Evolutionary conservation across 495 filamentous ascomycete genomes (phyloP), one percentile per base, ranked within the genome.

Genomic region (Daldinia decipiens): DNA sequence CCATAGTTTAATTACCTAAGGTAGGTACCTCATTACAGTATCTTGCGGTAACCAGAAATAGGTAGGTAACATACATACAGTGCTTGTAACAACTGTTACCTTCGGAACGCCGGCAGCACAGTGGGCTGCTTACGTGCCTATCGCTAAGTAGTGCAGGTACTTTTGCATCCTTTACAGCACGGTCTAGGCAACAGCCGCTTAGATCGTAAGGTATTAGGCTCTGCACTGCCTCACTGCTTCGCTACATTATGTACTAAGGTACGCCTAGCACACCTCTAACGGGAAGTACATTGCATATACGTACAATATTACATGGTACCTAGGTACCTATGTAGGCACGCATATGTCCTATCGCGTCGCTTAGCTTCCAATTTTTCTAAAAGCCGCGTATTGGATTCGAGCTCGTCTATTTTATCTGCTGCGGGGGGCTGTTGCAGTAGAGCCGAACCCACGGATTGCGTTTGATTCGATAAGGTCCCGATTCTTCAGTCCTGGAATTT

Each of bases 141-240:
- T 36, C 34, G 12, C 34, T 36, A 36, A 34, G 32, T 32, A 32
- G 29, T 12, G 34, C 11, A 31, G 24, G 52, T 55, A 55, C 52
- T 19, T 55, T 12, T 51, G 21, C 50, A 19, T 29, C 36, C 32
- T 51, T 17, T 38, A 9, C 17, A 29, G 56, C 7, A 32, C 29
- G 29, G 51, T 65, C 58, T 62, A 71, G 68, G 68, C 68, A 71
- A 62, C 62, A 58, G 40, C 43, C 27, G 53, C 57, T 57, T 36
- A 7, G 40, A 66, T 66, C 61, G 50, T 59, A 68, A 63, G 55
- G 56, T 53, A 47, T 39, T 7, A 32, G 32, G 27, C 32, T 47
- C 19, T 71, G 68, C 68, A 71, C 68, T 71, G 68, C 68, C 68
- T 62, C 68, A 38, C 13, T 61, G 15, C 32, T 13, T n/a, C 29